Evolutionary conservation across 2,329 filamentous ascomycete species (phyloP), one percentile per base, ranked within the genome.

Genomic region (Exserohilum rostratum): DNA sequence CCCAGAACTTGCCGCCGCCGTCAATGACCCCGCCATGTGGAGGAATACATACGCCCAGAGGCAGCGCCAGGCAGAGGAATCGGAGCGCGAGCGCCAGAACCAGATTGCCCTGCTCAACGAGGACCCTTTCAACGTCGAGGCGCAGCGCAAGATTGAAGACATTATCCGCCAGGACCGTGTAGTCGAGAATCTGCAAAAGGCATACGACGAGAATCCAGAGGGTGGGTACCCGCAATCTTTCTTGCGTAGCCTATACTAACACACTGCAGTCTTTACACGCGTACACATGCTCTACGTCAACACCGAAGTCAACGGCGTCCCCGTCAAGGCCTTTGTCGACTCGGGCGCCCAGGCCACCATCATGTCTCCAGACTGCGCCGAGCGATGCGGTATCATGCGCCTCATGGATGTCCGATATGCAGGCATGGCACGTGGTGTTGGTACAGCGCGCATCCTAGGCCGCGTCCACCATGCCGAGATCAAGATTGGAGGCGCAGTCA

Each of bases 271-370:
- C 25, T 99, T 99, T 71, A 95, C 91, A 49, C 86, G 90, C 65
- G 95, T 99, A 35, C 92, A 93, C 66, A 95, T 99, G 88, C 85
- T 99, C 43, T 99, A 99, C 77, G 90, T 98, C 65, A 88, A 96
- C 70, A 93, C 96, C 57, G 90, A 96, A 74, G 95, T 99, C 67
- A 99, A 99, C 76, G 89, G 90, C 11, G 85, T 91, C 66, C 90
- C 90, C 53, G 88, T 99, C 67, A 98, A 97, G 80, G 95, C 93
- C 2, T 89, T 99, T 64, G 95, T 99, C 56, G 95, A 99, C 76
- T 98, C 95, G 2, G 95, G 95, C 57, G 95, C 95, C 20, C 95
- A 99, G 78, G 92, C 93, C 22, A 99, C 95, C 46, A 97, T 99
- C 79, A 99, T 99, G 95, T 98, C 93, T 5, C 95, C 95, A 5